Base-by-base conservation (phyloP, 2,329 filamentous ascomycete genomes). In the Xylariaceae sp. region DNA sequence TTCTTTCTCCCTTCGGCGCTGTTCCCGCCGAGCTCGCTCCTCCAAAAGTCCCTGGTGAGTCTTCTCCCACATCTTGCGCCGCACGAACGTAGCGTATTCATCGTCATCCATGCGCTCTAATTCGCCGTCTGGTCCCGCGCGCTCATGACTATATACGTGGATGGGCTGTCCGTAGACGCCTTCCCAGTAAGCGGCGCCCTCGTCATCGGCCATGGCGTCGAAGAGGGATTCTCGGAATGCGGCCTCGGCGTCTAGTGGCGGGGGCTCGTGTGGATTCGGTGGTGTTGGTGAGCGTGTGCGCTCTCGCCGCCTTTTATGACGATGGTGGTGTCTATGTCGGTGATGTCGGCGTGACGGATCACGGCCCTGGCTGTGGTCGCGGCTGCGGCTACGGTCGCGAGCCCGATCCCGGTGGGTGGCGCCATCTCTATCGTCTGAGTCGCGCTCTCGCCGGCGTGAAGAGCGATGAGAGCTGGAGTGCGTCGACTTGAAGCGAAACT, bases 121-220 rank as follows among this genome's bases (percentile, higher is more conserved):
- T 62, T 83, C 68, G 54, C 79, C 79, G 63, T 62, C 39, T 71
- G 68, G 51, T 71, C 74, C 64, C 6, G 62, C 56, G 44, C 74
- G 68, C 0, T 76, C 75, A 22, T 79, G 75, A 0, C 81, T 66
- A 65, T 95, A 96, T 6, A 83, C 81, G 68, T 96, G 90, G 44
- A 97, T 87, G 0, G 94, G 92, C 66, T 97, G 92, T 1, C 90
- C 91, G 69, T 97, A 99, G n/a, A 99, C 89, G 14, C 83, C 82
- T 67, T 96, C 87, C 94, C 94, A 99, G 72, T 94, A 99, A 7
- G 84, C 81, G 2, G 94, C 94, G 42, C 92, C 94, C 71, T 99
- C 94, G 65, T 97, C 92, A 68, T 99, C 94, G 35, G 90, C 92
- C 69, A 99, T 86, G 31, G 94, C 94, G 68, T 99, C 94, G 71